Evolutionary conservation across 2,329 filamentous ascomycete species (phyloP).

Genomic region (Botrytis elliptica): DNA sequence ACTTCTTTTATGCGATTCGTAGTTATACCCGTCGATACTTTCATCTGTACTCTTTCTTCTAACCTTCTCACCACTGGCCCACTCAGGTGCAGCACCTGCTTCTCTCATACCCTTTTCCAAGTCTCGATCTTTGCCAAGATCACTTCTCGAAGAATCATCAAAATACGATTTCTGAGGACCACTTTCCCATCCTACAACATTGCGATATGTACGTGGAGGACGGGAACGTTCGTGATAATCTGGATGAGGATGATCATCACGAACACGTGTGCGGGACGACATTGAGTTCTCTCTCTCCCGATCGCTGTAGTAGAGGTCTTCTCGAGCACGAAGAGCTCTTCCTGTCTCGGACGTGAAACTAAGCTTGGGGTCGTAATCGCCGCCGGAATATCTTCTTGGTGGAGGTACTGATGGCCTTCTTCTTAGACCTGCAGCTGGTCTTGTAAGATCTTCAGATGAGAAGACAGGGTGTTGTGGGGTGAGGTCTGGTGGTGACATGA

Average conservation of each 20-base stretch:
- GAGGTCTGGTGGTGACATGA: slow-evolving; percentile 11
- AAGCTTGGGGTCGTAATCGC: slow-evolving; percentile 15
- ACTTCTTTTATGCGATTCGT: slow-evolving; percentile 25
- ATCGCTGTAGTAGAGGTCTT: slow-evolving; percentile 8
- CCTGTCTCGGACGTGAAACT: slow-evolving; percentile 12
- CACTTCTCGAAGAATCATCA: slow-evolving; percentile 27
- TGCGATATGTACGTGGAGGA: slow-evolving; percentile 34
- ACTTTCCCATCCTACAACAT: slow-evolving; percentile 25
- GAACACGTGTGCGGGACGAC: background rate
- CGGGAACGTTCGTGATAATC: slow-evolving; percentile 32
- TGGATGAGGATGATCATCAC: slow-evolving; percentile 27
- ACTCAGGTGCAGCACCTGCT: background rate
- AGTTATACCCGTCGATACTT: slow-evolving; percentile 35
- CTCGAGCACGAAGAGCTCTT: slow-evolving; percentile 11
- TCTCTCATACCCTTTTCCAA: slow-evolving; percentile 24
- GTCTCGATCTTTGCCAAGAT: slow-evolving; percentile 24
- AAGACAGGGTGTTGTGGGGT: slow-evolving; percentile 7
- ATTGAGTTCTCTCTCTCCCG: slow-evolving; percentile 13
- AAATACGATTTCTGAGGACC: slow-evolving; percentile 29
- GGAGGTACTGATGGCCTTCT: slow-evolving; percentile 12
- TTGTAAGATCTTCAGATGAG: slow-evolving; percentile 19
- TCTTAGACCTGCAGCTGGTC: slow-evolving; percentile 8
- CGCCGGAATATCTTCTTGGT: slow-evolving; percentile 8
- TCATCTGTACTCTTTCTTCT: slow-evolving; percentile 25
- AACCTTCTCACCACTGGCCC: slow-evolving; percentile 12